phyloP scores from a whole-genome alignment of 2,329 filamentous ascomycete species.

The Monilinia vaccinii-corymbosi region DNA sequence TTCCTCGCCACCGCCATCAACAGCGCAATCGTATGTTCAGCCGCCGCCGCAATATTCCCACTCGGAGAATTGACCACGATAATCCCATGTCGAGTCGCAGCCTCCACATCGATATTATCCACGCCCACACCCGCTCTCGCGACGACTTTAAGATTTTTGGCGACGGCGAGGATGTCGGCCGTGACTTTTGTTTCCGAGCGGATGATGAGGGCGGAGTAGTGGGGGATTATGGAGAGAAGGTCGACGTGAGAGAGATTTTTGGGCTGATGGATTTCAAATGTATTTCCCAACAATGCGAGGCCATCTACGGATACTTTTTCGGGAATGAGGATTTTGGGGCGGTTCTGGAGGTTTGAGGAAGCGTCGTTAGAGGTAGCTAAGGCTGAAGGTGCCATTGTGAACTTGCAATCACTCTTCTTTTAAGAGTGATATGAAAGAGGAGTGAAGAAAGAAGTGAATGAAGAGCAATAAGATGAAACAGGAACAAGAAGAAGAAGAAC shows the following conservation, averaged over 20 bases:
- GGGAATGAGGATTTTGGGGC: slow-evolving; percentile 53
- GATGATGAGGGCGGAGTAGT: slow-evolving; percentile 69
- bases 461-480: background rate
- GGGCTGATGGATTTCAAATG: slow-evolving; percentile 61
- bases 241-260: slow-evolving; percentile 53
- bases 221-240: slow-evolving; percentile 55
- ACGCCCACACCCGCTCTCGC: slow-evolving; percentile 75
- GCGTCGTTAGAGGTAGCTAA: background rate
- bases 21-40: slow-evolving; percentile 68
- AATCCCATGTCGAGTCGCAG: slow-evolving; percentile 63
- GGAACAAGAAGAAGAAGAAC: background rate
- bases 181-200: slow-evolving; percentile 78
- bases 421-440: background rate
- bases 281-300: slow-evolving; percentile 54
- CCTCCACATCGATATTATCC: slow-evolving; percentile 70
- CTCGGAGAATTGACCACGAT: slow-evolving; percentile 73
- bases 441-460: background rate
- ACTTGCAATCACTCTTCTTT: background rate
- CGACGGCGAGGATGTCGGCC: slow-evolving; percentile 54
- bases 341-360: slow-evolving; percentile 2
- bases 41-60: slow-evolving; percentile 73
- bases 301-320: slow-evolving; percentile 78
- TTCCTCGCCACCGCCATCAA: slow-evolving; percentile 68
- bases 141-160: slow-evolving; percentile 64
- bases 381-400: slow-evolving; percentile 23